Evolutionary conservation across 441 rosid species (phyloP), one percentile per base, ranked within the genome.

Genomic region (Populus hybrid): DNA sequence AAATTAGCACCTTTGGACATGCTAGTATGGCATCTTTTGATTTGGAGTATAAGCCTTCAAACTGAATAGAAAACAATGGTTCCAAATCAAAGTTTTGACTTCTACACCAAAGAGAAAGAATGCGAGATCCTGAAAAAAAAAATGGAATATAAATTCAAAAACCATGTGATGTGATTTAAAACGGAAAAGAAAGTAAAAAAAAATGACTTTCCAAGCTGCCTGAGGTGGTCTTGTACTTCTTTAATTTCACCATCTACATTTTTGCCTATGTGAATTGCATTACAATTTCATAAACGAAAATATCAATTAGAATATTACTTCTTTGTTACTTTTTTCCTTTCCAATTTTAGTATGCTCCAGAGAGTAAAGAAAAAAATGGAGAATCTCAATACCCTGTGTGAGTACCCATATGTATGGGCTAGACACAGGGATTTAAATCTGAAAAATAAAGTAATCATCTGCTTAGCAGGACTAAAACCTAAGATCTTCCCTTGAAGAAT

Each of bases 1-100:
- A 96, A 78, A 96, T 84, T 81, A 85, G 83, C 85, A 91, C 90
- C 88, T 94, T 96, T 32, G 96, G 94, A 83, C 82, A 84, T 82
- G 91, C 87, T 80, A 86, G 83, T 14, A 50, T 78, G 66, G 65
- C 73, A 78, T 83, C 88, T 72, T 87, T 85, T 76, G 82, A 83
- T 82, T 83, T 83, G 69, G 74, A 53, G 83, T 87, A 91, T 72
- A 81, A 76, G 69, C 96, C 95, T 83, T 92, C 95, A 88, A 92
- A 87, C 71, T 89, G 90, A 74, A 87, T 79, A 82, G 86, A 84
- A 74, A 79, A 88, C 79, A 89, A 69, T 75, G 85, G 86, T 81
- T 94, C 90, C 78, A 91, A 79, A 82, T 84, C 88, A 76, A 84
- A 79, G 74, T 72, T 86, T 80, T 77, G 82, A 80, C 79, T 74